Conservation (phyloP, 176 grass and related monocot species). For the Oryza nivara region DNA sequence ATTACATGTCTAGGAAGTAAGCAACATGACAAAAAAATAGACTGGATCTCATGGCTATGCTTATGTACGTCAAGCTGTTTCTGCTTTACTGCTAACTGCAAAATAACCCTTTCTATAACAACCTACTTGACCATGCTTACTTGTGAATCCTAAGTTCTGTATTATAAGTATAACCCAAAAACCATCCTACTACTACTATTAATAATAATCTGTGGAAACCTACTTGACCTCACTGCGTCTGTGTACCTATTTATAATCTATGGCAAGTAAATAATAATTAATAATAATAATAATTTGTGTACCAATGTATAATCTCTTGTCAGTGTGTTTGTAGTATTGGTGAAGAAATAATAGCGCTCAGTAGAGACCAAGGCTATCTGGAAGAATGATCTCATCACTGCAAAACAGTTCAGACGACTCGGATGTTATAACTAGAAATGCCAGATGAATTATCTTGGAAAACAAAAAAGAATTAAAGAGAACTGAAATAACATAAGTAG, state of each 20-base stretch:
- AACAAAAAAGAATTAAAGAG: too few species aligned
- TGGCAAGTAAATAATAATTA: too few species aligned
- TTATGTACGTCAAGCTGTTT: not conserved
- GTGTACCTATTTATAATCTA: not conserved
- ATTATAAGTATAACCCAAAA: not conserved
- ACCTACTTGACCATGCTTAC: not conserved
- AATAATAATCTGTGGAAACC: too few species aligned
- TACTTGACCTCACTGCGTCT: not conserved
- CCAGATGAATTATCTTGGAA: not conserved
- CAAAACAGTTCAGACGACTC: conserved; percentile 33
- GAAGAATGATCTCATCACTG: conserved; percentile 38
- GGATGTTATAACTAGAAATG: conserved; percentile 4
- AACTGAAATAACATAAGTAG: conserved; percentile 26
- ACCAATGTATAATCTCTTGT: not conserved
- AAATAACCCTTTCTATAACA: not conserved
- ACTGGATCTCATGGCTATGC: not conserved
- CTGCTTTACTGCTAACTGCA: not conserved
- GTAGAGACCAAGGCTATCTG: conserved; percentile 35
- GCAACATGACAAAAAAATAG: not conserved
- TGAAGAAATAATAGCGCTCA: not conserved
- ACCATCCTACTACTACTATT: not conserved
- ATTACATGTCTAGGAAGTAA: not conserved
- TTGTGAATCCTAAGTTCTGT: not conserved
- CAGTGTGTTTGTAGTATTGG: not conserved
- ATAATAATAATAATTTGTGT: not conserved